Evolutionary conservation across 1,284 basidiomycete genomes (phyloP), one percentile per base, ranked within the genome.

Genomic region (Thecaphora thlaspeos): DNA sequence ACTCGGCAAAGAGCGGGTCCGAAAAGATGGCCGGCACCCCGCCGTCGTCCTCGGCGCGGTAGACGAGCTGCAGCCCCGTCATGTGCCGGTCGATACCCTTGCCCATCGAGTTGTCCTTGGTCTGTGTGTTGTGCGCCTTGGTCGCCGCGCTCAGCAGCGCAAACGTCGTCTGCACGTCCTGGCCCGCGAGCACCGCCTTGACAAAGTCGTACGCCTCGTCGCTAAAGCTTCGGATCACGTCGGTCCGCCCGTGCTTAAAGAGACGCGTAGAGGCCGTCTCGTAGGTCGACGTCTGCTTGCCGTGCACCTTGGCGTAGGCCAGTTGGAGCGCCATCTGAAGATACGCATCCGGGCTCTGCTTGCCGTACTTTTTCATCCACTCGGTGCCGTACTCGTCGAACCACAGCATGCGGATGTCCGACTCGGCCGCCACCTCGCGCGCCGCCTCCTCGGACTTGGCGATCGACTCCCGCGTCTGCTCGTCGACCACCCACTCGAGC

Each of bases 291-390:
- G 89, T 89, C 70, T 90, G 88, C 61, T 82, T 81, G 14, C 86
- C 86, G 55, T 87, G 88, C 36, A 86, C 85, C 68, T 84, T 84
- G 80, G 88, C 90, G 85, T 89, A 96, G 7, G 93, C 93, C 11
- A 97, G 84, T 79, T 97, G 94, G 22, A 96, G 82, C 1, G 87
- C 91, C 85, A 94, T 88, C 79, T 97, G 94, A 48, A 96, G 84
- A 79, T 86, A 97, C 0, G 89, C 90, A 75, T 98, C 93, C 0
- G 94, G 87, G 7, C 89, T 85, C 38, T 89, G 82, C 64, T 86
- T 86, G 89, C 90, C 87, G 42, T 83, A 76, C 62, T 82, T 82
- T 79, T 90, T 91, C 75, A 97, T 95, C 89, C 92, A 96, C 30
- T 91, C 88, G 1, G 86, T 83, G 3, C 91, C 93, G 79, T 89